A percentile compares a stretch with the other conserved stretches of the same genome.
Conservation (phyloP, 345 rosid species). For the Syzygium oleosum region DNA sequence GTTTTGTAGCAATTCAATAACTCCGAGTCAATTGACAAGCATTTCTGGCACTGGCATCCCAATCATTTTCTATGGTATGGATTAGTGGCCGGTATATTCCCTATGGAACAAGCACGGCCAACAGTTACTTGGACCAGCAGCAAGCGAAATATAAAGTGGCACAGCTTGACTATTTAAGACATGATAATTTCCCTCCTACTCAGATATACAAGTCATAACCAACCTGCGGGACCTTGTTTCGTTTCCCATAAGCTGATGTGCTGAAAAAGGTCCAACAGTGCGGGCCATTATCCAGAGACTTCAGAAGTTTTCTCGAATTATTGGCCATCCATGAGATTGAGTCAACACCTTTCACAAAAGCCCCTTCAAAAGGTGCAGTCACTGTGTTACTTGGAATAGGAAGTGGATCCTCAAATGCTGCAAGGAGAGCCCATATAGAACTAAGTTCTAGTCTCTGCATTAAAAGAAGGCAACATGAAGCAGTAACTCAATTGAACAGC, state of each 20-base stretch:
- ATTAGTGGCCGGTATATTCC: not conserved
- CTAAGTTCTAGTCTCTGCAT: slow-evolving; percentile 63
- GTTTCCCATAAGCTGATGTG: slow-evolving; percentile 69
- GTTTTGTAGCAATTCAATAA: not conserved
- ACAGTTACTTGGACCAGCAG: not conserved
- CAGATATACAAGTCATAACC: not conserved
- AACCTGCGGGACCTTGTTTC: slow-evolving; percentile 89
- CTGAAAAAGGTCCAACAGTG: slow-evolving; percentile 88
- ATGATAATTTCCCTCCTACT: not conserved
- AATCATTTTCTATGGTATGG: not conserved
- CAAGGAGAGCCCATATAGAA: slow-evolving; percentile 87
- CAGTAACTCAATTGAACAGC: not conserved
- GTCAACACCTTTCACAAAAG: slow-evolving; percentile 77
- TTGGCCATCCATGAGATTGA: slow-evolving; percentile 92
- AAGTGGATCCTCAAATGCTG: slow-evolving; percentile 86
- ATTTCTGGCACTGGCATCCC: not conserved
- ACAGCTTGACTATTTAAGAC: not conserved
- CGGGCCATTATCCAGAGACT: slow-evolving; percentile 22
- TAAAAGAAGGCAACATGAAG: not conserved
- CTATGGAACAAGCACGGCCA: not conserved
- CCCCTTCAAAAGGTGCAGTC: slow-evolving; percentile 58
- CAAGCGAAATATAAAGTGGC: not conserved
- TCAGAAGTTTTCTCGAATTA: slow-evolving; percentile 60
- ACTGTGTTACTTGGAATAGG: slow-evolving; percentile 26
- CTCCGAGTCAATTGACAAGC: not conserved